These are phyloP conservation scores for Globisporangium apiculatum DNA, from an alignment of 352 stramenopile genomes.

Conservation along the genomic window DNA sequence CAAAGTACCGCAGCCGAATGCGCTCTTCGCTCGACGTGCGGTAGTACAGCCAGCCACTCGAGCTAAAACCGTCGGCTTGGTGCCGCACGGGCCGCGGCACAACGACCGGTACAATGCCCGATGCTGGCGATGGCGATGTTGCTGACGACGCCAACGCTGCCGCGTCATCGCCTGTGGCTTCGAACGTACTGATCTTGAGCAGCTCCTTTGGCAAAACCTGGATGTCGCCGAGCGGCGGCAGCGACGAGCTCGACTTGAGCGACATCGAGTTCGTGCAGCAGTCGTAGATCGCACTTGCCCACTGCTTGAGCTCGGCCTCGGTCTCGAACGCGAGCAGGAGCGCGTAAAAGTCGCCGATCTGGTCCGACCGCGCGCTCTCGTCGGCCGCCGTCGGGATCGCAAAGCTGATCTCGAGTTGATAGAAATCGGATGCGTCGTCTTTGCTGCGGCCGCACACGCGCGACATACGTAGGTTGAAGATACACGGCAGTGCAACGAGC, in stretches of 20 bases:
- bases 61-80: slow-evolving; percentile 39
- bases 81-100: slow-evolving; percentile 2
- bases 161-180: slow-evolving; percentile 41
- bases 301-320: slow-evolving; percentile 60
- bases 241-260: slow-evolving; percentile 52
- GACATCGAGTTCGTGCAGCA: slow-evolving; percentile 87
- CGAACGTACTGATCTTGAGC: slow-evolving; percentile 77
- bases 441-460: slow-evolving; percentile 66
- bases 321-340: slow-evolving; percentile 76
- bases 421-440: slow-evolving; percentile 63
- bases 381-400: slow-evolving; percentile 54
- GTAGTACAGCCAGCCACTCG: slow-evolving; percentile 82
- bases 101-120: slow-evolving; percentile 14
- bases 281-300: slow-evolving; percentile 74
- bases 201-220: slow-evolving; percentile 79
- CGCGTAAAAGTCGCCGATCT: slow-evolving; percentile 75
- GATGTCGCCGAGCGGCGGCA: slow-evolving; percentile 62
- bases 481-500: slow-evolving; percentile 73
- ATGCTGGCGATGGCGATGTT: neutral
- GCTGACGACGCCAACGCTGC: slow-evolving; percentile 7
- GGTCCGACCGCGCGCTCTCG: slow-evolving; percentile 47
- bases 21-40: slow-evolving; percentile 77
- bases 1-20: slow-evolving; percentile 78
- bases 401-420: slow-evolving; percentile 81
- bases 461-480: slow-evolving; percentile 77